Evolutionary conservation across 352 stramenopile genomes (phyloP), one percentile per base, ranked within the genome.

Genomic region (Globisporangium uncinulatum): DNA sequence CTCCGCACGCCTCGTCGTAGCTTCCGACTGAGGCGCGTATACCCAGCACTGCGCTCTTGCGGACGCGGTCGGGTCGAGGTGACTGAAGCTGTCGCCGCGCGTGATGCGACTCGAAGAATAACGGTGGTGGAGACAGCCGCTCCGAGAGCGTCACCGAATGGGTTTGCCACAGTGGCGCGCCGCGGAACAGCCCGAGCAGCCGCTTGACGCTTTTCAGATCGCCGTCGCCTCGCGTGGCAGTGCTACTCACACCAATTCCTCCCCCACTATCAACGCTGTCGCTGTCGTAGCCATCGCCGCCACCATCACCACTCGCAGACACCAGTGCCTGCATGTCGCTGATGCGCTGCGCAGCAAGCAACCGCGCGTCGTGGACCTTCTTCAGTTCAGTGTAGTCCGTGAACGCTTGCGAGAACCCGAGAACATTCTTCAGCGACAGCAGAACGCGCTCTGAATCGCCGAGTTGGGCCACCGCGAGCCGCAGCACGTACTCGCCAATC

Each of bases 321-420:
- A 46, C 41, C 1, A 46, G 41, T 6, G 41, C 2, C 41, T 62
- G 54, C 37, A 49, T 19, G n/a, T 29, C 10, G 48, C 62, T 46
- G 9, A 71, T 48, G 47, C 61, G 58, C 20, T 41, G 32, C 2
- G 34, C 44, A 8, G 57, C 54, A 52, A 53, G 41, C 15, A 56
- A 20, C 3, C 62, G 66, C 21, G 54, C 61, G 17, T 66, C 57
- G 44, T 66, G 24, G 21, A 62, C 21, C 21, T 73, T 76, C 50
- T 71, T 74, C 21, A 76, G 34, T 31, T 76, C 71, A 11, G 60
- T 61, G 47, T 76, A 82, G n/a, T 67, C 61, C n/a, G 59, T 73
- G 43, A 73, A 74, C 13, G 61, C 64, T 29, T 77, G 67, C 14
- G 68, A 57, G 17, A 76, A 70, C 17, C 62, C 57, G 17, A 73